Evolutionary conservation across 345 rosid species (phyloP), one percentile per base, ranked within the genome.

Genomic region (Pistacia atlantica): DNA sequence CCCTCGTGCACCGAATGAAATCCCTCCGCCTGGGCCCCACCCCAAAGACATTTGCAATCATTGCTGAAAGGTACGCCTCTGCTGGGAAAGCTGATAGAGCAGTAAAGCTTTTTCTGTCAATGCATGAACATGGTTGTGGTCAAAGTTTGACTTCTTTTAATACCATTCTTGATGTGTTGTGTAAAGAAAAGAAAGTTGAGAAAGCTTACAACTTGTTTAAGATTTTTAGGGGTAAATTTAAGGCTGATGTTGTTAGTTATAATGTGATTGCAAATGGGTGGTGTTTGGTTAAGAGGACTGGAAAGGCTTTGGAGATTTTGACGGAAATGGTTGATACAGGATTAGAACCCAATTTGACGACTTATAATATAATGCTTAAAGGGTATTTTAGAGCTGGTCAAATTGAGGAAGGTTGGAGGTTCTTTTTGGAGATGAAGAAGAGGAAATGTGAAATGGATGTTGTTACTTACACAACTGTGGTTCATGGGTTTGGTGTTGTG

Each of bases 341-440:
- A 18, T 71, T 93, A 59, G 69, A 45, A 33, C 97, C 98, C 3
- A 90, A 76, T 78, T 76, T 92, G 78, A 87, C 83, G 0, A 90
- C 92, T 35, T 92, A 89, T 69, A 95, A 95, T 77, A 89, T 87
- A 37, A 73, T 95, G 84, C 94, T 93, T 45, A 89, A 89, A 78
- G 99, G 99, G 10, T 95, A 86, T 73, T 88, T 95, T 66, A 81
- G 89, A 72, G 89, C 96, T 12, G 90, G 96, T 25, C 98, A 95
- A 84, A 80, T 88, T 71, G 81, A 90, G 25, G 94, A 93, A 55
- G 99, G 87, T 62, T 92, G 96, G 98, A 76, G 82, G 42, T 93
- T 93, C 77, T 93, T 95, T 77, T 81, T 89, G 85, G 90, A 93
- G 88, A 95, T 95, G 97, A 93, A 93, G 84, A 93, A 77, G 85